These are phyloP conservation scores for Nicotiana benthamiana DNA, from an alignment of 257 asterid species.

Conservation along the genomic window DNA sequence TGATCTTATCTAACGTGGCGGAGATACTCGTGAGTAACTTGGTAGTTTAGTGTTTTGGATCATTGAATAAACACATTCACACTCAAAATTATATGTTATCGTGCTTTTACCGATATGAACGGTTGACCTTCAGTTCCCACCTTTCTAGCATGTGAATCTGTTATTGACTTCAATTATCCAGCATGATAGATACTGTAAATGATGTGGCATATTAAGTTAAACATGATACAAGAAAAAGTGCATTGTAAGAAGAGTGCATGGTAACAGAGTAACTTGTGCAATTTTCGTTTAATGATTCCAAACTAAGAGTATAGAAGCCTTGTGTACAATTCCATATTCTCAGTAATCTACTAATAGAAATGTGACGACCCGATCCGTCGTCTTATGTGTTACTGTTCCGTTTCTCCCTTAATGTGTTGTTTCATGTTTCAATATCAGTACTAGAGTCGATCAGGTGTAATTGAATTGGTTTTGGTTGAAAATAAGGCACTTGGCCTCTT, in stretches of 20 bases:
- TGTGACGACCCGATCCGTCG: too few species aligned
- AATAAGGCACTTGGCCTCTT: too few species aligned
- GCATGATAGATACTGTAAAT: background rate
- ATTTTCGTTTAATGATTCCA: background rate
- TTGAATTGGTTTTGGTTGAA: too few species aligned
- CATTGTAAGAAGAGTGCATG: background rate
- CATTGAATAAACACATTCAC: background rate
- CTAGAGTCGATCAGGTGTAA: too few species aligned
- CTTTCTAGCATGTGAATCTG: background rate
- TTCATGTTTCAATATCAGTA: too few species aligned
- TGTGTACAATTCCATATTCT: background rate
- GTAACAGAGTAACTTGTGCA: background rate
- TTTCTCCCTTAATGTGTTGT: too few species aligned
- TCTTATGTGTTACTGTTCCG: too few species aligned
- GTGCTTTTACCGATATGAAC: background rate
- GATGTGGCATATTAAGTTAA: background rate
- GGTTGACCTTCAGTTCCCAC: background rate
- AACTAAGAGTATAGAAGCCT: background rate
- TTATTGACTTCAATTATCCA: background rate
- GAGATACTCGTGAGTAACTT: too few species aligned
- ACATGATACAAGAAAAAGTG: background rate
- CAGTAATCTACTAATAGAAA: background rate
- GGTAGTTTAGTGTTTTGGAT: background rate
- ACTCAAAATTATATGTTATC: background rate
- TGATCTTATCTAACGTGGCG: too few species aligned